Evolutionary conservation across 345 rosid genomes (phyloP).

Genomic region (Iberis pinnata): DNA sequence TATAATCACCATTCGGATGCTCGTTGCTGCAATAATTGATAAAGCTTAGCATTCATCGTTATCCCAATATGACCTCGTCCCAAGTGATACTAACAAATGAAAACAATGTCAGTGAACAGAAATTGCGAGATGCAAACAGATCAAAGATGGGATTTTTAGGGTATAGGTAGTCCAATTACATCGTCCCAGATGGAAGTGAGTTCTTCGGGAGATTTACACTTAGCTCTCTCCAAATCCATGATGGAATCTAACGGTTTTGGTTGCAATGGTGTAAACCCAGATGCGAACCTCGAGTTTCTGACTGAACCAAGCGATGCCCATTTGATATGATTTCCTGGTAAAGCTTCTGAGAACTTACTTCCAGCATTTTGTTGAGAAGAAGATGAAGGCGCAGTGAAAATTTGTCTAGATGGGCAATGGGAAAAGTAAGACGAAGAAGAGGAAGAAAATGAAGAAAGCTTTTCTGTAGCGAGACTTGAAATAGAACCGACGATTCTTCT

Average conservation of each 20-base stretch:
- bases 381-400: constrained; percentile 24
- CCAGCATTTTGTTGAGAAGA: constrained; percentile 17
- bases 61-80: constrained; percentile 86
- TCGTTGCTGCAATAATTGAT: constrained; percentile 68
- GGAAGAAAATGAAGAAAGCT: constrained; percentile 11
- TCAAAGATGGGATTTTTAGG: background rate
- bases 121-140: background rate
- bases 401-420: constrained; percentile 16
- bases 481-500: constrained; percentile 21
- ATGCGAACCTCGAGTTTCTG: constrained; percentile 67
- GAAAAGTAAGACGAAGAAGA: constrained; percentile 13
- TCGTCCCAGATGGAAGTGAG: constrained; percentile 86
- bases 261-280: constrained; percentile 78
- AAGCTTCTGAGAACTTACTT: constrained; percentile 19
- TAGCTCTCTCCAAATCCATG: constrained; percentile 70
- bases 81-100: constrained; percentile 57
- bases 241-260: constrained; percentile 80
- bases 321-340: constrained; percentile 46
- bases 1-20: constrained; percentile 61
- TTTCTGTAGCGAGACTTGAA: constrained; percentile 10
- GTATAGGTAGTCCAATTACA: constrained; percentile 30
- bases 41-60: constrained; percentile 65
- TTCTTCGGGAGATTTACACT: constrained; percentile 57
- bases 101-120: background rate
- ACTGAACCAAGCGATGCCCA: constrained; percentile 66